Evolutionary conservation across 2,329 filamentous ascomycete species (phyloP), one percentile per base, ranked within the genome.

Genomic region (Stagonosporopsis rhizophila): DNA sequence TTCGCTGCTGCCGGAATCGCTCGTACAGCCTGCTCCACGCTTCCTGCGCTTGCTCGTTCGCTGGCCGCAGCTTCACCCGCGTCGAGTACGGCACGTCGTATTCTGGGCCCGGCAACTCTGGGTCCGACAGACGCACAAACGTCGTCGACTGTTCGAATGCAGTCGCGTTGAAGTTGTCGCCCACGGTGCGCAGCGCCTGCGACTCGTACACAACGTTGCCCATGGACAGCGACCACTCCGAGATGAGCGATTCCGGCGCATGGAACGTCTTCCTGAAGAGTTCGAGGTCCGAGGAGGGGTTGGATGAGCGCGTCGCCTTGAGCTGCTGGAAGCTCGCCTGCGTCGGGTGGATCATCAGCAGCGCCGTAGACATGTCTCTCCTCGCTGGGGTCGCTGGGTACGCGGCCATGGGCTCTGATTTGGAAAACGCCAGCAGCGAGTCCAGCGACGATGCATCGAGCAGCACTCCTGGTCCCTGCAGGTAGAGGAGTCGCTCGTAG

Each of bases 21-120:
- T 80, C 79, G 60, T 83, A 83, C 54, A 83, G 65, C 48, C 71
- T 77, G 60, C 80, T 80, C 81, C 82, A 83, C 25, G 77, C 74
- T 67, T 77, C 78, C 54, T 80, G 74, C 8, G 80, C 79, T 52
- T 81, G 76, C 41, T 75, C 75, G 49, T 80, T 77, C 59, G 71
- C 66, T n/a, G 81, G 81, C 46, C 79, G 68, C 25, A 80, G 71
- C 30, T 67, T 71, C 11, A 76, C 71, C 44, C 77, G 74, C 40
- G 75, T 70, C 2, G 71, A 57, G 64, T 75, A 82, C 1, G 80
- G 79, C 6, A 82, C 73, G 56, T 82, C 80, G 65, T 79, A 81
- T 64, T 82, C 78, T n/a, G 81, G 80, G 11, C 80, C 80, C 9
- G 80, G 79, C 1, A 83, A 59, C 58, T 79, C 79, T 5, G 79